Conservation (phyloP, 2,329 filamentous ascomycete species). For the Phialophora expanda region DNA sequence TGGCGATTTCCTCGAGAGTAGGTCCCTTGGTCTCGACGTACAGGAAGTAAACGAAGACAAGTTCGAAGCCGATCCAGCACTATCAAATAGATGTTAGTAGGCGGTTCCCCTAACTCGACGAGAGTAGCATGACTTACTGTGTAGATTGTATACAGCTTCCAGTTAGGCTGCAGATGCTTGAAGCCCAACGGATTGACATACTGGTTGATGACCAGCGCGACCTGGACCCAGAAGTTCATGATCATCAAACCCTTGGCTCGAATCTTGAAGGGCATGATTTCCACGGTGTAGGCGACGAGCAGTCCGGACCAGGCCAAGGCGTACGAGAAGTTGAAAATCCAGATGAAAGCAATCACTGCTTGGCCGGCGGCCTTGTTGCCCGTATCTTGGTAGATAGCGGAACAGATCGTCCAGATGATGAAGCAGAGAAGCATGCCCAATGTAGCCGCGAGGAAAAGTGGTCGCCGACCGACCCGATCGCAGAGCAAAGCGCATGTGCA, state of each 20-base stretch:
- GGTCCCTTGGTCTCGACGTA: conserved; percentile 66
- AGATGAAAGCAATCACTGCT: conserved; percentile 48
- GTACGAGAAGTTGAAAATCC: conserved; percentile 51
- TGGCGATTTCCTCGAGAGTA: conserved; percentile 71
- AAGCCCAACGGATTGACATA: conserved; percentile 33
- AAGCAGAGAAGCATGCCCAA: conserved; percentile 49
- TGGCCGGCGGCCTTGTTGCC: conserved; percentile 44
- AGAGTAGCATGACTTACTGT: conserved; percentile 25
- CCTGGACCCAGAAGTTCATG: conserved; percentile 34
- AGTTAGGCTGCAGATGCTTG: conserved; percentile 28
- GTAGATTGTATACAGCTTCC: conserved; percentile 34
- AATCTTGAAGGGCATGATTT: conserved; percentile 57
- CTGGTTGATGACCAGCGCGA: conserved; percentile 30
- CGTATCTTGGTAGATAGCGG: conserved; percentile 44
- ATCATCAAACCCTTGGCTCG: conserved; percentile 51
- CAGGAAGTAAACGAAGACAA: conserved; percentile 57
- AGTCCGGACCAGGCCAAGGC: conserved; percentile 47
- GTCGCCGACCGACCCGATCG: conserved; percentile 61
- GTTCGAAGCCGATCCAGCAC: conserved; percentile 47
- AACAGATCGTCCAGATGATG: conserved; percentile 51
- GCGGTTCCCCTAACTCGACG: background rate
- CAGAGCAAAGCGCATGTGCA: conserved; percentile 61
- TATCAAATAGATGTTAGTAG: conserved; percentile 1
- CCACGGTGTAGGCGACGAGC: conserved; percentile 50
- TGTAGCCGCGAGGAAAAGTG: conserved; percentile 58